phyloP scores from a whole-genome alignment of 176 grass and related monocot species.

The sorghum (Sorghum bicolor) region Sorghum_bicolor_NCBIv3 NC_012879.2:9303501-9304000 shows the following conservation, averaged over 20 bases:
- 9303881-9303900: neutral
- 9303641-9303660: neutral
- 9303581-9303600: neutral
- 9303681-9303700: neutral
- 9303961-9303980: neutral
- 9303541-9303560: neutral
- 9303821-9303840: constrained; percentile 92
- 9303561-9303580: neutral
- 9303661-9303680: neutral
- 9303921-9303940: neutral
- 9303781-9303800: constrained; percentile 71
- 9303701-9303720: constrained; percentile 1
- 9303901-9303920: neutral
- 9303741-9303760: constrained; percentile 33
- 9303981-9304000: constrained; percentile 5
- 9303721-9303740: constrained; percentile 33
- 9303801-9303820: constrained; percentile 71
- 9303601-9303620: neutral
- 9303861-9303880: neutral
- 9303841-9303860: constrained; percentile 26
- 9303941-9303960: neutral
- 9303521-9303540: neutral
- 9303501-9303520: neutral
- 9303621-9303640: neutral
- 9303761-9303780: constrained; percentile 79